Base-by-base conservation (phyloP, 768 basidiomycete species). In the Mrakia frigida region DNA sequence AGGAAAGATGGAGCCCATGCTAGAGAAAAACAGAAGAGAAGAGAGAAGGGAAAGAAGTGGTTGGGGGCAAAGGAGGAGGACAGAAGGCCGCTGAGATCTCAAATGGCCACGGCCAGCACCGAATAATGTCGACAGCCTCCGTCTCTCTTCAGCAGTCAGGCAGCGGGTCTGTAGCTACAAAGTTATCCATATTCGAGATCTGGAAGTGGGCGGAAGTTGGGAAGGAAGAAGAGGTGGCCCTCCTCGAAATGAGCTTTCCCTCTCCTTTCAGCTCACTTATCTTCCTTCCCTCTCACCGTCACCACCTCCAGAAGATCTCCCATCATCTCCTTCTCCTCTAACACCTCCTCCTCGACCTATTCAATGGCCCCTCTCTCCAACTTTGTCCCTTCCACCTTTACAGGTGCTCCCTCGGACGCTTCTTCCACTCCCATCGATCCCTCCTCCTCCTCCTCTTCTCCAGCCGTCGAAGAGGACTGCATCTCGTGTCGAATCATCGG, bases 401-500 rank as follows among this genome's bases (percentile, higher is more conserved):
- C 11, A 4, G 52, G 52, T 21, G 21, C 52, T 53, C 52, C 52
- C 11, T 53, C 52, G 13, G 10, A 9, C 43, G 18, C 11, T 1
- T 18, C 52, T 21, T 53, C 52, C 25, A 5, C 52, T 53, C 52
- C 52, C 52, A n/a, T 53, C 21, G 23, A 14, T n/a, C 21, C 52
- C 52, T 53, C 52, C 21, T 18, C 52, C 25, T 6, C 25, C 21
- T 53, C 16, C 21, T n/a, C 43, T 46, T 46, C 43, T 46, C 9
- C 52, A 18, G 21, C 11, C 25, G 52, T 53, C 52, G 25, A n/a
- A 21, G 67, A 68, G n/a, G 67, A 68, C 21, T 68, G 67, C 35
- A 11, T 43, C 37, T 37, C 67, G 37, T 68, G 67, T 68, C 67
- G 67, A 35, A 37, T 68, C 67, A 68, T 68, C 35, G 67, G 67